Percentiles rank a stretch among this genome's conserved stretches.
phyloP scores from a whole-genome alignment of 768 basidiomycete genomes.

The Tricholoma hemisulphureum region DNA sequence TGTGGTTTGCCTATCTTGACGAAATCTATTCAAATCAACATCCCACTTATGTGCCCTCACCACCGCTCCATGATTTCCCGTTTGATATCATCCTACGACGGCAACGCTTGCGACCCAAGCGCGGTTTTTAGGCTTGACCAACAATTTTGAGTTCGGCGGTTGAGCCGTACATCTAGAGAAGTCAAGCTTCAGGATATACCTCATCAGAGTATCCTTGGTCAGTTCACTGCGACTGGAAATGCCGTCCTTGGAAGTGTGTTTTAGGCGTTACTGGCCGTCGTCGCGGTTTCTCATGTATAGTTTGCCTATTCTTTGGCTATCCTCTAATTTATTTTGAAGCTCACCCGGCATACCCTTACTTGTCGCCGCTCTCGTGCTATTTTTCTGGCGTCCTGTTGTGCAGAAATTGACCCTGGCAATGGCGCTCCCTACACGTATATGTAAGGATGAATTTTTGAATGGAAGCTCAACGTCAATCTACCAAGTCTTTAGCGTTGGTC shows the following conservation, averaged over 20 bases:
- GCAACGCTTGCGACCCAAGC: slow-evolving; percentile 52
- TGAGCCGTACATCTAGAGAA: slow-evolving; percentile 47
- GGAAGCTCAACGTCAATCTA: not conserved
- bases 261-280: slow-evolving; percentile 66
- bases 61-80: slow-evolving; percentile 47
- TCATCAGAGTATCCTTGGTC: slow-evolving; percentile 49
- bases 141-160: slow-evolving; percentile 71
- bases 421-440: slow-evolving; percentile 74
- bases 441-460: slow-evolving; percentile 31
- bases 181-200: slow-evolving; percentile 27
- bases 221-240: slow-evolving; percentile 65
- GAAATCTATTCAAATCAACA: not conserved
- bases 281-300: slow-evolving; percentile 63
- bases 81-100: slow-evolving; percentile 59
- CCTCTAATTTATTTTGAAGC: slow-evolving; percentile 28
- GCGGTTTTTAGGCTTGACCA: slow-evolving; percentile 58
- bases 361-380: slow-evolving; percentile 57
- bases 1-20: not conserved
- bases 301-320: slow-evolving; percentile 29
- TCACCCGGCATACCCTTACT: slow-evolving; percentile 72
- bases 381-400: slow-evolving; percentile 75
- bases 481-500: slow-evolving; percentile 37
- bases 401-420: slow-evolving; percentile 67
- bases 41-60: slow-evolving; percentile 24
- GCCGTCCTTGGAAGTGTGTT: slow-evolving; percentile 68